These are phyloP conservation scores for Cicer arietinum DNA, from an alignment of 306 rosid species.

Conservation along the genomic window DNA sequence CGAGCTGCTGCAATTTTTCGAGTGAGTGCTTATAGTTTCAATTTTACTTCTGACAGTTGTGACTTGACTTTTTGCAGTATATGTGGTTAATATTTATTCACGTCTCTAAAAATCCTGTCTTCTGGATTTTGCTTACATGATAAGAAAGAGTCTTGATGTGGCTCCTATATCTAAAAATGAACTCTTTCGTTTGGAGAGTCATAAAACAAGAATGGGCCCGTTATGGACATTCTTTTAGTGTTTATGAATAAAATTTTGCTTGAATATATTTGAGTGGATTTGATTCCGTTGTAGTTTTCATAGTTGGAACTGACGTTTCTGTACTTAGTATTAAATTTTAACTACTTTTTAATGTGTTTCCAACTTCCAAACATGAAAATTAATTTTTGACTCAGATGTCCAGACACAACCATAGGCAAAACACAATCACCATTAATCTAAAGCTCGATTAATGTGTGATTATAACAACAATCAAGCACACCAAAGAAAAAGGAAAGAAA, in stretches of 20 bases:
- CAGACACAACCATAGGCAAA: not conserved
- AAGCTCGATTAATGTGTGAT: not conserved
- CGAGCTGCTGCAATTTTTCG: constrained; percentile 94
- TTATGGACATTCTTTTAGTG: not conserved
- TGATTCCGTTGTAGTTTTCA: not conserved
- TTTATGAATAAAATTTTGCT: not conserved
- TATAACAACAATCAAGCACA: not conserved
- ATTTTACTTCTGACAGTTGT: constrained; percentile 3
- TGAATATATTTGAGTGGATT: constrained; percentile 10
- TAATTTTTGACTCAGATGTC: constrained; percentile 21
- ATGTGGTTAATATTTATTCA: not conserved
- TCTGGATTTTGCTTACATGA: not conserved
- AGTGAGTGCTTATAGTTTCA: constrained; percentile 59
- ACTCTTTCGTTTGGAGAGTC: not conserved
- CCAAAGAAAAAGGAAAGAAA: not conserved
- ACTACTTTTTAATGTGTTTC: not conserved
- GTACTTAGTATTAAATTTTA: not conserved
- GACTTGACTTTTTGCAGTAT: constrained; percentile 6
- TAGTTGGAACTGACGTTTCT: constrained; percentile 2
- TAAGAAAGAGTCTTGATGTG: too few species aligned
- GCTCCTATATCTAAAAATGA: too few species aligned
- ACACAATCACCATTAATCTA: not conserved
- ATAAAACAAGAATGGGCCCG: not conserved
- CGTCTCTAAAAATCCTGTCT: not conserved
- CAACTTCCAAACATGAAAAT: not conserved